Evolutionary conservation across 78 protist genomes (phyloP).

Genomic region (Dictyostelium firmibasis): DNA sequence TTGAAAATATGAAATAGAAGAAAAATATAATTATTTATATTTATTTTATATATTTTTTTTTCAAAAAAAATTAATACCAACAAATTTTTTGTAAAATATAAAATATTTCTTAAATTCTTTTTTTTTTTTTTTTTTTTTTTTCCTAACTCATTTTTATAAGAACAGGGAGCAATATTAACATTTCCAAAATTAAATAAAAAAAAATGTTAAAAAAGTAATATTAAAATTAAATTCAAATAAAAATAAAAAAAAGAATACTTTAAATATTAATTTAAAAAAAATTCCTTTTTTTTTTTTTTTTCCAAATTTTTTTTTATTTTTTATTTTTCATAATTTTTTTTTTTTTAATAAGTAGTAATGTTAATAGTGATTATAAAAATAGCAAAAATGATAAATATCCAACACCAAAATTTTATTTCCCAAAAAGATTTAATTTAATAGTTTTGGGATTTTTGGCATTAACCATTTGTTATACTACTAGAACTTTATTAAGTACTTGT

Average conservation of each 20-base stretch:
- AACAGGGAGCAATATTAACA: background rate
- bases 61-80: background rate
- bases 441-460: conserved; percentile 8
- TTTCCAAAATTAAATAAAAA: background rate
- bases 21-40: too few species aligned
- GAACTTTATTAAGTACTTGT: conserved; percentile 24
- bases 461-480: conserved; percentile 7
- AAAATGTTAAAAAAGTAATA: background rate
- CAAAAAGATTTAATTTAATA: conserved; percentile 34
- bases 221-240: background rate
- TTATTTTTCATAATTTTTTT: background rate
- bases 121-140: too few species aligned
- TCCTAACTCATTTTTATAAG: background rate
- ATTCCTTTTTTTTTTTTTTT: background rate
- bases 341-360: background rate
- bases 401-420: conserved; percentile 37
- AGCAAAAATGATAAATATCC: background rate
- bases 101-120: background rate
- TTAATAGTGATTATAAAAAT: background rate
- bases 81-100: background rate
- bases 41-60: too few species aligned
- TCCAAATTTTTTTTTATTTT: background rate
- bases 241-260: background rate
- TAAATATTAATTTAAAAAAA: background rate
- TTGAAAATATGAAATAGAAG: background rate